These are phyloP conservation scores for Ceratocystis lukuohia DNA, from an alignment of 2,329 filamentous ascomycete genomes.

Conservation along the genomic window DNA sequence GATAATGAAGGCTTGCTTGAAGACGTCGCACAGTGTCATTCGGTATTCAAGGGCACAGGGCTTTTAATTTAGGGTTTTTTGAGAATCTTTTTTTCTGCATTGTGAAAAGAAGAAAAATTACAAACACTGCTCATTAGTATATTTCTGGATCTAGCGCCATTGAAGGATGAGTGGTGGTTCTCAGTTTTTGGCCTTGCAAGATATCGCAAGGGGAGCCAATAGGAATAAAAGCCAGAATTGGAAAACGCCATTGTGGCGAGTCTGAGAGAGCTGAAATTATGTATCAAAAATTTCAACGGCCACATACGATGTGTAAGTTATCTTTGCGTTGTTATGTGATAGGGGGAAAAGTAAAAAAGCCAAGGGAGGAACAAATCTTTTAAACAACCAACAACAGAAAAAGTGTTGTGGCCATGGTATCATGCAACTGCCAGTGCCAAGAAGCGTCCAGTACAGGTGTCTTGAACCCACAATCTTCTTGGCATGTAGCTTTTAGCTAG, in stretches of 20 bases:
- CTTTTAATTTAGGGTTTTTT: too few species aligned
- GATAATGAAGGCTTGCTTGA: neutral
- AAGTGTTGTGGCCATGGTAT: neutral
- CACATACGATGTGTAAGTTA: neutral
- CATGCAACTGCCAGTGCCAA: neutral
- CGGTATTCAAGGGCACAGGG: neutral
- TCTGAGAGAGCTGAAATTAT: neutral
- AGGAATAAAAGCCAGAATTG: neutral
- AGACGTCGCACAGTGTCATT: neutral
- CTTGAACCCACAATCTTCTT: neutral
- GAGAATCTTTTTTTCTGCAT: neutral
- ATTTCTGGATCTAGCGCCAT: neutral
- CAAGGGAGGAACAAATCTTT: neutral
- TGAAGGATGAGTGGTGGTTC: neutral
- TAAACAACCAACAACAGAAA: neutral
- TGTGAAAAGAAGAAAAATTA: neutral
- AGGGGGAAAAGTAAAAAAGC: neutral
- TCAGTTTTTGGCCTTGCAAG: neutral
- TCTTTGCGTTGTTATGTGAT: neutral
- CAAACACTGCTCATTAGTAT: neutral
- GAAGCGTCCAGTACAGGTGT: neutral
- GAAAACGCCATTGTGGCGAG: conserved; percentile 3
- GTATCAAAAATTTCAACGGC: conserved; percentile 20
- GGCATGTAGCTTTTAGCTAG: neutral
- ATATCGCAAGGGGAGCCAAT: neutral